A percentile compares a stretch with the other conserved stretches of the same genome.
phyloP scores from a whole-genome alignment of 1,139 yeast species.

The Blastobotrys aristatus region DNA sequence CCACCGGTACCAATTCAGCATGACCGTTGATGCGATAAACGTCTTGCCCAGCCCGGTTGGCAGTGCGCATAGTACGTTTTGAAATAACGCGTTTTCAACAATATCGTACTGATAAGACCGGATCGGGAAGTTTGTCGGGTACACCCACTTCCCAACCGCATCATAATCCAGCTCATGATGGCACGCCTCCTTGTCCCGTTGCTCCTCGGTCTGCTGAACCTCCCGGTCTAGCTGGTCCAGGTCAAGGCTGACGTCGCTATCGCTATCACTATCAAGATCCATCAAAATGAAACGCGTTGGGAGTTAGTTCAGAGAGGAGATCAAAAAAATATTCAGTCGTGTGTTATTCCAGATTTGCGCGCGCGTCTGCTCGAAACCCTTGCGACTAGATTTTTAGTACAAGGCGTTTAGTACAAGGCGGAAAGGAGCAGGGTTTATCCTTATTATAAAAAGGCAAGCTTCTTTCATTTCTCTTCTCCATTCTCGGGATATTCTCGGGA shows the following conservation, averaged over 20 bases:
- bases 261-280: background rate
- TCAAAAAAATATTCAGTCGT: too few species aligned
- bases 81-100: slow-evolving; percentile 62
- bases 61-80: slow-evolving; percentile 78
- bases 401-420: too few species aligned
- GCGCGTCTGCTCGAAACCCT: background rate
- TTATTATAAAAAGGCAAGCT: too few species aligned
- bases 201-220: background rate
- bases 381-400: background rate
- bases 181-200: background rate
- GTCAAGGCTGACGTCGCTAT: slow-evolving; percentile 5
- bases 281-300: background rate
- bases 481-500: too few species aligned
- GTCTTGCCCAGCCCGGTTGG: slow-evolving; percentile 99
- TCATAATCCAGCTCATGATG: slow-evolving; percentile 43
- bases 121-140: slow-evolving; percentile 78
- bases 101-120: slow-evolving; percentile 88
- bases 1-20: slow-evolving; percentile 89
- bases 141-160: slow-evolving; percentile 52
- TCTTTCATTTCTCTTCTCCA: too few species aligned
- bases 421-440: too few species aligned
- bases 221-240: slow-evolving; percentile 6
- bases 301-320: background rate
- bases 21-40: slow-evolving; percentile 89
- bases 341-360: background rate